Conservation (phyloP, 73 alveolate species). For the Diophrys appendiculata region DNA sequence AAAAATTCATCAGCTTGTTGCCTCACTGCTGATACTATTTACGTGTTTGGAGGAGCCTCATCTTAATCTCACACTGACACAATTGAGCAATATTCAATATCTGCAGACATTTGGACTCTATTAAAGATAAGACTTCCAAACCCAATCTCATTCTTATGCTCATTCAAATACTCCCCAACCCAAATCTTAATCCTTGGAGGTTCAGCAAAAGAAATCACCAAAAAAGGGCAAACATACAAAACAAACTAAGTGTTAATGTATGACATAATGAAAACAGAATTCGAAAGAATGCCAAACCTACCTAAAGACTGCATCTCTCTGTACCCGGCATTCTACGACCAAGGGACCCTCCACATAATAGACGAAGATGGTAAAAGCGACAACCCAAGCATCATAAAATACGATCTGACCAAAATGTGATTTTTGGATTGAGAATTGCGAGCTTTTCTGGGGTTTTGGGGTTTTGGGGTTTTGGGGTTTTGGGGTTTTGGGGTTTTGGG, state of each 20-base stretch:
- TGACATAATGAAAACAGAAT: slow-evolving; percentile 45
- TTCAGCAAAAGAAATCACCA: slow-evolving; percentile 34
- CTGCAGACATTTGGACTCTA: slow-evolving; percentile 60
- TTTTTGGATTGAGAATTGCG: too few species aligned
- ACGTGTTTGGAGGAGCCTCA: slow-evolving; percentile 66
- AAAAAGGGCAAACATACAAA: slow-evolving; percentile 48
- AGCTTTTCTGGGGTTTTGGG: too few species aligned
- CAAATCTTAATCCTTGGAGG: slow-evolving; percentile 58
- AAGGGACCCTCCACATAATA: slow-evolving; percentile 32
- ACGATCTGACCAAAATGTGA: slow-evolving; percentile 11
- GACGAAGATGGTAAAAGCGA: slow-evolving; percentile 60
- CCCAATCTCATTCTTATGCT: slow-evolving; percentile 33
- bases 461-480: too few species aligned
- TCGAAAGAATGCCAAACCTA: slow-evolving; percentile 27
- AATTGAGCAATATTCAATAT: slow-evolving; percentile 51
- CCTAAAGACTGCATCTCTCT: slow-evolving; percentile 41
- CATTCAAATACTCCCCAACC: slow-evolving; percentile 44
- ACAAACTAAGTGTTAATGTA: slow-evolving; percentile 52
- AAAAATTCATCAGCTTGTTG: slow-evolving; percentile 55
- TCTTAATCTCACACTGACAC: slow-evolving; percentile 27
- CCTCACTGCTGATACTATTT: slow-evolving; percentile 59
- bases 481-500: too few species aligned
- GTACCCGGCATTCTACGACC: slow-evolving; percentile 61
- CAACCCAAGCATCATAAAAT: slow-evolving; percentile 39
- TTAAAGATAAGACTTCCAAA: slow-evolving; percentile 51